These are phyloP conservation scores for Fusarium aywerte DNA, from an alignment of 2,329 filamentous ascomycete genomes.

Conservation along the genomic window DNA sequence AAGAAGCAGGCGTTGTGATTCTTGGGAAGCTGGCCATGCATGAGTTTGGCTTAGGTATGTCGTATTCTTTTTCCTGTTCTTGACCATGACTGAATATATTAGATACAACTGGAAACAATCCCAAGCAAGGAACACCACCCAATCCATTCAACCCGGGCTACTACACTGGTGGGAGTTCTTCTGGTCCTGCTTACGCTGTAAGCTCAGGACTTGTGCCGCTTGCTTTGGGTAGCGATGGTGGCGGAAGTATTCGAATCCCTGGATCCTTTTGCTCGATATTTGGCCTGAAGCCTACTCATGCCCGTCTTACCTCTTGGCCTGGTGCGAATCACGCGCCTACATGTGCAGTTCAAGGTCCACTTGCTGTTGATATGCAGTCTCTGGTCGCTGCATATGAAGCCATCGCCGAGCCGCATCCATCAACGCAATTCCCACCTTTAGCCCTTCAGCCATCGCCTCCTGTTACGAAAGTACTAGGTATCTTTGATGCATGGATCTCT, in stretches of 20 bases:
- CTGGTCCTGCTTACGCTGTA: constrained; percentile 78
- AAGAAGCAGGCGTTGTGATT: constrained; percentile 76
- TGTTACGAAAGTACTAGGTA: constrained; percentile 65
- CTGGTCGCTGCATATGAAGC: constrained; percentile 73
- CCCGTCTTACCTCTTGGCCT: constrained; percentile 71
- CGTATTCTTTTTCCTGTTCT: not conserved
- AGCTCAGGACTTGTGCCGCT: constrained; percentile 75
- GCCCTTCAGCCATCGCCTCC: constrained; percentile 40
- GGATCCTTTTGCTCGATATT: constrained; percentile 77
- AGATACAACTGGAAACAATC: constrained; percentile 82
- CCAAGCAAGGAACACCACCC: constrained; percentile 75
- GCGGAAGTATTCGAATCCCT: constrained; percentile 79
- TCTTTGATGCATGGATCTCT: constrained; percentile 73
- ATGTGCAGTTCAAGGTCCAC: constrained; percentile 73
- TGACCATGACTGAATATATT: constrained; percentile 14
- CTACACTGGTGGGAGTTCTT: constrained; percentile 82
- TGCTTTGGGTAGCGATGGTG: constrained; percentile 77
- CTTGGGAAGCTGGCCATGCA: constrained; percentile 82
- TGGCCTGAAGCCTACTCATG: constrained; percentile 77
- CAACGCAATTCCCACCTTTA: constrained; percentile 63
- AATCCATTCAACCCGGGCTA: constrained; percentile 80
- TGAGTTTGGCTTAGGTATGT: constrained; percentile 74
- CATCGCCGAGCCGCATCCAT: constrained; percentile 71
- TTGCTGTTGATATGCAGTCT: constrained; percentile 74
- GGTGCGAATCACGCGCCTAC: constrained; percentile 68